These are phyloP conservation scores for Moricandia moricandioides DNA, from an alignment of 345 rosid species.

Conservation along the genomic window DNA sequence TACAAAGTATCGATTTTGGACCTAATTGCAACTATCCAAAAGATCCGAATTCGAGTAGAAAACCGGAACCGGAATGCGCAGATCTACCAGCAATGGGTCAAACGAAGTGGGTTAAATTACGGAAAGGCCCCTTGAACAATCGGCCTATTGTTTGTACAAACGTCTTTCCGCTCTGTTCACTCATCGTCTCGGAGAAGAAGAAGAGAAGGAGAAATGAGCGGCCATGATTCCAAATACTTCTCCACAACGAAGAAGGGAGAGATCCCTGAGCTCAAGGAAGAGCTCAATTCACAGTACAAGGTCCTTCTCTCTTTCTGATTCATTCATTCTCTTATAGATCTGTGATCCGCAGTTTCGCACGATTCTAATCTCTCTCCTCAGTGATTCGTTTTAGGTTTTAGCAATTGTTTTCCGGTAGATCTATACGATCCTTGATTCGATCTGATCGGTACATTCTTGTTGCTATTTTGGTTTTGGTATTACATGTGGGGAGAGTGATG, in stretches of 20 bases:
- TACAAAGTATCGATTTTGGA: neutral
- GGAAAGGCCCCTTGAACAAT: neutral
- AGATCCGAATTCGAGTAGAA: too few relatives aligned
- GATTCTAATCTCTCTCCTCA: neutral
- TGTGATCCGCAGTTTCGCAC: constrained; percentile 18
- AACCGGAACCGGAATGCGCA: neutral
- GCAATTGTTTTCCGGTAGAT: constrained; percentile 30
- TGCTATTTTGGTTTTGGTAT: neutral
- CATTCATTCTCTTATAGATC: constrained; percentile 2
- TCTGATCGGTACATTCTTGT: constrained; percentile 8
- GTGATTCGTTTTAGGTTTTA: neutral
- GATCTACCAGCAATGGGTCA: neutral
- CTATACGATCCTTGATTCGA: constrained; percentile 26
- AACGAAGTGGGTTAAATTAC: neutral
- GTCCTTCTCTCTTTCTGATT: constrained; percentile 35
- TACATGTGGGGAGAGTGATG: neutral
- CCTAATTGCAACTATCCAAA: too few relatives aligned
- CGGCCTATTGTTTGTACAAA: neutral
- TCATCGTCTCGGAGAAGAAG: constrained; percentile 13
- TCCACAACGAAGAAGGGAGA: constrained; percentile 97
- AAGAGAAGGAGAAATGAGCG: constrained; percentile 60
- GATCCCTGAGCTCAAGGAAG: constrained; percentile 59
- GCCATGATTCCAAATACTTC: constrained; percentile 96
- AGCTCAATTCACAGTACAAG: constrained; percentile 77
- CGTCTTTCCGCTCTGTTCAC: neutral